Base-by-base conservation (phyloP, 78 protist species). In the Pelomyxa schiedti region DNA sequence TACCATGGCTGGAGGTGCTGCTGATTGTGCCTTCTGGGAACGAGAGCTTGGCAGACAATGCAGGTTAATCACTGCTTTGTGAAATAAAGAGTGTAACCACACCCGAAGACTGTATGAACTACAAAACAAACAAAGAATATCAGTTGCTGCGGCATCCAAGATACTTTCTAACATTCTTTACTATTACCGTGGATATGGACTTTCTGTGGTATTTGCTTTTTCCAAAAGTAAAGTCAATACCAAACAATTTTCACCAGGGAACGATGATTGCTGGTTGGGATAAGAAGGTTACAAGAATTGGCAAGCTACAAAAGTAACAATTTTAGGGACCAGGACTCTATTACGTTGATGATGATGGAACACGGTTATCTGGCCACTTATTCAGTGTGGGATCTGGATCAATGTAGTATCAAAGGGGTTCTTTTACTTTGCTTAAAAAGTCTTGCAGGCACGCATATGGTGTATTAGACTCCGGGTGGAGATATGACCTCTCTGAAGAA, bases 1-100 rank as follows among this genome's bases (percentile, higher is more conserved):
- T 24, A 98, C 99, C 29, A 97, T 98, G 99, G 99, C 99, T 39
- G 99, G 99, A 28, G 99, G 99, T 30, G 99, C 99, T 0, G 99
- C 99, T 0, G 99, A 98, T 78, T 98, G 99, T 77, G 53, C 77
- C 36, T 98, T 71, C 81, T 98, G 99, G 94, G 96, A 97, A 80
- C 76, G 99, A 7, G 81, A 89, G 2, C 86, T 98, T 4, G 97
- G 97, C 37, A 66, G 65, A 69, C 87, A 84, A 35, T 96, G 99
- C 83, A 86, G 98, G 39, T n/a, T n/a, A n/a, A n/a, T n/a, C n/a
- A n/a, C n/a, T n/a, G n/a, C n/a, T n/a, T n/a, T n/a, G n/a, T n/a
- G n/a, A n/a, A n/a, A n/a, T n/a, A n/a, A n/a, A n/a, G 9, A 76
- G 39, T 70, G 42, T 39, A 78, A 75, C 66, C 86, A 72, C 28